Evolutionary conservation across 192 early-diverging fungal genomes (phyloP).

Genomic region (Backusella circina): DNA sequence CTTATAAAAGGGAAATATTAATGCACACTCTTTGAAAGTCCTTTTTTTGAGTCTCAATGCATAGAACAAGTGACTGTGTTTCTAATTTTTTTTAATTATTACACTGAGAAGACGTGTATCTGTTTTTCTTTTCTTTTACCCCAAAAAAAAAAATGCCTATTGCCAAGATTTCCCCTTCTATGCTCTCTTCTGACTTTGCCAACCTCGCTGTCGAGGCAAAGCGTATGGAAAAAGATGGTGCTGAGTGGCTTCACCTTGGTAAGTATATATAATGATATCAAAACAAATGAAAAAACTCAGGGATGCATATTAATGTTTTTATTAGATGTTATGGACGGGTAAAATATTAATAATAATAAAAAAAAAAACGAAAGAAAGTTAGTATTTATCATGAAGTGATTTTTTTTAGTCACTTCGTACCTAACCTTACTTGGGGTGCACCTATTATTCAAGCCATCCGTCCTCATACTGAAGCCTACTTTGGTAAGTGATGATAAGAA

Average conservation of each 20-base stretch:
- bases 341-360: slow-evolving; percentile 24
- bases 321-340: slow-evolving; percentile 92
- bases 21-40: background rate
- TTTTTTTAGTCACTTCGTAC: slow-evolving; percentile 85
- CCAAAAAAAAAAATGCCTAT: slow-evolving; percentile 47
- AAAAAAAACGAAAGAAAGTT: no score
- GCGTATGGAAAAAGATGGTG: slow-evolving; percentile 86
- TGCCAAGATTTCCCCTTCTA: slow-evolving; percentile 87
- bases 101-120: background rate
- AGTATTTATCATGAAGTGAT: background rate
- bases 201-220: slow-evolving; percentile 78
- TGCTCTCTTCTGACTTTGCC: slow-evolving; percentile 91
- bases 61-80: background rate
- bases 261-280: slow-evolving; percentile 9
- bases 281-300: background rate
- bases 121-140: background rate
- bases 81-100: background rate
- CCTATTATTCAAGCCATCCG: slow-evolving; percentile 86
- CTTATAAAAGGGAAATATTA: background rate
- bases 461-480: slow-evolving; percentile 86
- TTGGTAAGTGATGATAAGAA: slow-evolving; percentile 47
- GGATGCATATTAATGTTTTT: background rate
- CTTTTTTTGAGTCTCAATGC: background rate
- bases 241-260: slow-evolving; percentile 90
- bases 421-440: slow-evolving; percentile 93